Percentiles rank a stretch among this genome's conserved stretches.
Evolutionary conservation across 768 basidiomycete species (phyloP).

Genomic region (Lanmaoa rubissima): DNA sequence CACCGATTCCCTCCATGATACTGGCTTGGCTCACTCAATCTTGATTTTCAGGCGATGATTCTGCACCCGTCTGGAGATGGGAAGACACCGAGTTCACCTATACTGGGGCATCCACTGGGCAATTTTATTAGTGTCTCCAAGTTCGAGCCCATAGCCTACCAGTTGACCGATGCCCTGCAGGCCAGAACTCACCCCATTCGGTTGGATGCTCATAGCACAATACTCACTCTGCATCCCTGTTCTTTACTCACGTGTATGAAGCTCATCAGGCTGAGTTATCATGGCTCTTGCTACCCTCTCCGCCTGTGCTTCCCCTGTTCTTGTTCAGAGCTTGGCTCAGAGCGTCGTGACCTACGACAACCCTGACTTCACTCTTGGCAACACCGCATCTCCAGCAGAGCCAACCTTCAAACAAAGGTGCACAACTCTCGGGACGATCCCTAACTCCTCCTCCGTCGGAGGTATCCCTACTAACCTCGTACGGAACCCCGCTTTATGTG

Average conservation of each 20-base stretch:
- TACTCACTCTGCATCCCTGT: background rate
- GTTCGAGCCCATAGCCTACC: background rate
- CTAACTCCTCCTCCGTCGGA: too few relatives aligned
- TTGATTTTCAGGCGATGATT: background rate
- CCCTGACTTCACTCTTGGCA: constrained; percentile 19
- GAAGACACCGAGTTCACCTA: background rate
- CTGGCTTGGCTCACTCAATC: background rate
- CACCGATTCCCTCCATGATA: background rate
- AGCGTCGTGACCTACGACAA: constrained; percentile 19
- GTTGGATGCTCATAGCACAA: background rate
- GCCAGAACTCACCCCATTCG: background rate
- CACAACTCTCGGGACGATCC: too few relatives aligned
- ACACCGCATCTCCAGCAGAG: constrained; percentile 36
- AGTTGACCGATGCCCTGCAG: background rate
- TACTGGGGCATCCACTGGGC: background rate
- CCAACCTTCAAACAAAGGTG: constrained; percentile 24
- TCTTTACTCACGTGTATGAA: background rate
- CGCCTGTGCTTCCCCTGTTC: background rate
- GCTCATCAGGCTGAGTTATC: too few relatives aligned
- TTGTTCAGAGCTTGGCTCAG: background rate
- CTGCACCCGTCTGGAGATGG: background rate
- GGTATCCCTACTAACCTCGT: too few relatives aligned
- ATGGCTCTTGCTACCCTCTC: background rate
- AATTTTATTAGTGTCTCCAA: background rate
- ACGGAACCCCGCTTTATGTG: constrained; percentile 52